These are phyloP conservation scores for Phytopythium delawarense DNA, from an alignment of 352 stramenopile species.

Conservation along the genomic window DNA sequence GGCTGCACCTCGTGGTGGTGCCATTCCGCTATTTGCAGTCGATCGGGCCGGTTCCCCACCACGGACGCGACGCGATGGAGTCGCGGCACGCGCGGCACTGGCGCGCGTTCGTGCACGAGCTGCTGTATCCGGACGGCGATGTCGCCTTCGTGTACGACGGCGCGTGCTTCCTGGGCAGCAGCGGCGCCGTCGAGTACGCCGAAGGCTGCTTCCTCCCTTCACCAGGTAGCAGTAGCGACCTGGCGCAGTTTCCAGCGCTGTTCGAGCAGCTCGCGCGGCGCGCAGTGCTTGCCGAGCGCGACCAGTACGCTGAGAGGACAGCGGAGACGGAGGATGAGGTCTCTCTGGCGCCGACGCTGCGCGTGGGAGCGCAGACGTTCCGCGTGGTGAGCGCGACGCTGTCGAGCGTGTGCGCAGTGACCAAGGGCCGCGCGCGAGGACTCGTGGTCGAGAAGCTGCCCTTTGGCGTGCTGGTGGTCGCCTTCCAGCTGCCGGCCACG, in stretches of 20 bases:
- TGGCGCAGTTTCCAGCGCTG: conserved; percentile 19
- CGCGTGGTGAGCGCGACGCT: conserved; percentile 45
- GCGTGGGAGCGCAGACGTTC: conserved; percentile 22
- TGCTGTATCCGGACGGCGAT: conserved; percentile 13
- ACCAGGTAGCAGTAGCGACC: not conserved
- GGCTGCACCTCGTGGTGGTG: not conserved
- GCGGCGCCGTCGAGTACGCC: conserved; percentile 31
- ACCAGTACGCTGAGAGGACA: not conserved
- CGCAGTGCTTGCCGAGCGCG: conserved; percentile 23
- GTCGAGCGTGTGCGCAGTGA: conserved; percentile 38
- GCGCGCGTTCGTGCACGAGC: conserved; percentile 32
- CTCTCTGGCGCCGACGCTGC: conserved; percentile 23
- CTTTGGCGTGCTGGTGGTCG: conserved; percentile 46
- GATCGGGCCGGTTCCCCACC: not conserved
- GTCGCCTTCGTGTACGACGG: conserved; percentile 29
- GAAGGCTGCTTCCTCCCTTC: conserved; percentile 40
- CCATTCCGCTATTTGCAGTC: not conserved
- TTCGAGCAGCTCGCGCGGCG: conserved; percentile 45
- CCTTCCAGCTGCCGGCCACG: conserved; percentile 27
- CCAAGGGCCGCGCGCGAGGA: conserved; percentile 21
- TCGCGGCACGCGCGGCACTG: conserved; percentile 42
- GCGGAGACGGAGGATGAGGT: not conserved
- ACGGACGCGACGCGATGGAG: conserved; percentile 14
- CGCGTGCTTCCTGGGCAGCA: conserved; percentile 36
- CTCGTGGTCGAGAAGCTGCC: conserved; percentile 48